Conservation (phyloP, 192 early-diverging fungal genomes). For the Gigaspora rosea region DNA sequence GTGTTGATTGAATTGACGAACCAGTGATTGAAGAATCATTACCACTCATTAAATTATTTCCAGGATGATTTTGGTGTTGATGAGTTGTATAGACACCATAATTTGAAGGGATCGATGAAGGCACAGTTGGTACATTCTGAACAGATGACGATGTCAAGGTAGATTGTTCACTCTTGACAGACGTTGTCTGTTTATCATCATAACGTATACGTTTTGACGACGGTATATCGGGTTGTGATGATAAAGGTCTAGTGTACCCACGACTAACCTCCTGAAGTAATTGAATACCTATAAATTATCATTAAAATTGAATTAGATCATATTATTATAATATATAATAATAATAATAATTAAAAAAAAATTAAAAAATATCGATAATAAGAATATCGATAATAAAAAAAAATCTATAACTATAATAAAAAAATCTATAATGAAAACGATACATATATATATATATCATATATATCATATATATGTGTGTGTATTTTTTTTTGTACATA, state of each 20-base stretch:
- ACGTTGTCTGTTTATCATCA: not conserved
- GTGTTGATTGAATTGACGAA: slow-evolving; percentile 3
- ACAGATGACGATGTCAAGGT: not conserved
- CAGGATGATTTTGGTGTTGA: not conserved
- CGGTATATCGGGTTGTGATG: not conserved
- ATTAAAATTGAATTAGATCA: not conserved
- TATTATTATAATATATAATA: not conserved
- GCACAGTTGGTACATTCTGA: not conserved
- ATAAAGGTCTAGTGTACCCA: not conserved
- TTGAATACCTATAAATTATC: not conserved
- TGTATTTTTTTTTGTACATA: not conserved
- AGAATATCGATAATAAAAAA: too few relatives aligned
- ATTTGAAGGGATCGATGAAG: not conserved
- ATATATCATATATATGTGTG: too few relatives aligned
- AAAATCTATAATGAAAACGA: too few relatives aligned
- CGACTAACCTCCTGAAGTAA: slow-evolving; percentile 4
- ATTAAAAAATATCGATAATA: not conserved
- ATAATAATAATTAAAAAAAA: too few relatives aligned
- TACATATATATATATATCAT: too few relatives aligned
- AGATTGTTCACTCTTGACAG: not conserved
- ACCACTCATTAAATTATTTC: slow-evolving; percentile 11
- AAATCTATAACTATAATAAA: too few relatives aligned
- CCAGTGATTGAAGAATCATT: not conserved
- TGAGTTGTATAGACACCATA: slow-evolving; percentile 1
- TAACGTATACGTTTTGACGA: slow-evolving; percentile 15